These are phyloP conservation scores for Fusarium sp. DNA, from an alignment of 2,329 filamentous ascomycete genomes.

Conservation along the genomic window DNA sequence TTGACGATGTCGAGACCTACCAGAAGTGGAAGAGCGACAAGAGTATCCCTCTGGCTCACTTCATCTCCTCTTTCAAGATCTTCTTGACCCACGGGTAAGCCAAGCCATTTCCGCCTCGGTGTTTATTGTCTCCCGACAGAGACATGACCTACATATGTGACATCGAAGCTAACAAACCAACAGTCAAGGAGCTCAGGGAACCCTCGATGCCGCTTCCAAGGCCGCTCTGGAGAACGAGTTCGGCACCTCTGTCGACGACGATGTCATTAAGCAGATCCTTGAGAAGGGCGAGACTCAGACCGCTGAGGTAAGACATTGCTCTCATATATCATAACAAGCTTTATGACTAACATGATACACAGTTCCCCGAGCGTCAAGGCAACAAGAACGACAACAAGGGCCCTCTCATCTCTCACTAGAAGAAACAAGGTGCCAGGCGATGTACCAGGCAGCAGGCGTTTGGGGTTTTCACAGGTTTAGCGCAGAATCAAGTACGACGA, in stretches of 20 bases:
- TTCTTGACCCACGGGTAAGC: conserved; percentile 87
- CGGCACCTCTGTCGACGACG: conserved; percentile 81
- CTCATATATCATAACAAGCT: background rate
- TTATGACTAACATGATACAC: conserved; percentile 12
- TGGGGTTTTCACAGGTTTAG: conserved; percentile 15
- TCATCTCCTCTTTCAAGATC: conserved; percentile 89
- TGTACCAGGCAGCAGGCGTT: conserved; percentile 19
- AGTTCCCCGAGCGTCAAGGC: conserved; percentile 66
- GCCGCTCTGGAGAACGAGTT: conserved; percentile 85
- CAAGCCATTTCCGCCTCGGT: conserved; percentile 53
- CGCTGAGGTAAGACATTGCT: conserved; percentile 57
- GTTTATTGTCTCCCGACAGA: background rate
- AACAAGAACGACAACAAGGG: conserved; percentile 65
- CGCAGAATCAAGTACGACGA: conserved; percentile 2
- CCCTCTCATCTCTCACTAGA: conserved; percentile 57
- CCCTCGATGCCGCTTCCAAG: conserved; percentile 81
- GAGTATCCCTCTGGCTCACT: conserved; percentile 82
- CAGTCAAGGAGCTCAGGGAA: conserved; percentile 88
- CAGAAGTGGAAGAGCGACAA: conserved; percentile 87
- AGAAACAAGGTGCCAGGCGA: conserved; percentile 8
- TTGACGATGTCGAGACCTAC: conserved; percentile 71
- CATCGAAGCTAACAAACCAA: conserved; percentile 25
- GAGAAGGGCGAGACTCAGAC: conserved; percentile 78
- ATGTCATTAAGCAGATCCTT: conserved; percentile 84
- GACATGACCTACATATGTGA: background rate